Conservation (phyloP, 1,284 basidiomycete genomes). For the Pterulicium gracile region DNA sequence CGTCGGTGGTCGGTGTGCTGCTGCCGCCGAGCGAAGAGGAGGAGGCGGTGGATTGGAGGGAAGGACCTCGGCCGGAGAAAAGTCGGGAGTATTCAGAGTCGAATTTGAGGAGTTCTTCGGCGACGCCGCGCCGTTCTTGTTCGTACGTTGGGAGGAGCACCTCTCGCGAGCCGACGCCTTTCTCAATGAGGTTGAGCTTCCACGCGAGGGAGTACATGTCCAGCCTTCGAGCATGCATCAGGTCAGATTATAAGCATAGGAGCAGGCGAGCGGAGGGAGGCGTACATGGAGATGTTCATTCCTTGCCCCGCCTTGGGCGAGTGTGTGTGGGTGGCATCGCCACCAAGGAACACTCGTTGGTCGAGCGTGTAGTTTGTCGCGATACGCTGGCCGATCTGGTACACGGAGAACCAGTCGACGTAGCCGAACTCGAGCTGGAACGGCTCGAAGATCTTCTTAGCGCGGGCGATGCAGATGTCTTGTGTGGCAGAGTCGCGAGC, state of each 20-base stretch:
- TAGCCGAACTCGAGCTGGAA: constrained; percentile 15
- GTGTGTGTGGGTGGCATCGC: constrained; percentile 11
- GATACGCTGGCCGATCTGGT: constrained; percentile 14
- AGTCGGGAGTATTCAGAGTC: constrained; percentile 1
- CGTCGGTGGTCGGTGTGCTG: not conserved
- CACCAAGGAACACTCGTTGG: constrained; percentile 12
- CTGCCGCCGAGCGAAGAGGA: no score
- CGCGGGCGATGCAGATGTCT: constrained; percentile 14
- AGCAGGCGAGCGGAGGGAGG: not conserved
- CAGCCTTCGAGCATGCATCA: not conserved
- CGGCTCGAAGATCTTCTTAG: constrained; percentile 15
- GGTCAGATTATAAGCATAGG: not conserved
- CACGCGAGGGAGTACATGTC: not conserved
- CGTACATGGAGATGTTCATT: constrained; percentile 12
- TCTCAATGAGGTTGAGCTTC: not conserved
- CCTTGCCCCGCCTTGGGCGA: constrained; percentile 13
- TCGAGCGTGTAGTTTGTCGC: constrained; percentile 12
- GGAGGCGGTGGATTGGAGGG: not conserved
- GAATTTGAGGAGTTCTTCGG: constrained; percentile 1
- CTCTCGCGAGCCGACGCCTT: not conserved
- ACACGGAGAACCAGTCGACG: constrained; percentile 16
- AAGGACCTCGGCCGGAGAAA: constrained; percentile 5
- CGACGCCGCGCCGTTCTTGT: not conserved
- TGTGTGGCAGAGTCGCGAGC: constrained; percentile 13
- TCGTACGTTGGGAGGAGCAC: not conserved